These are phyloP conservation scores for Xylaria flabelliformis DNA, from an alignment of 495 filamentous ascomycete species.

Conservation along the genomic window DNA sequence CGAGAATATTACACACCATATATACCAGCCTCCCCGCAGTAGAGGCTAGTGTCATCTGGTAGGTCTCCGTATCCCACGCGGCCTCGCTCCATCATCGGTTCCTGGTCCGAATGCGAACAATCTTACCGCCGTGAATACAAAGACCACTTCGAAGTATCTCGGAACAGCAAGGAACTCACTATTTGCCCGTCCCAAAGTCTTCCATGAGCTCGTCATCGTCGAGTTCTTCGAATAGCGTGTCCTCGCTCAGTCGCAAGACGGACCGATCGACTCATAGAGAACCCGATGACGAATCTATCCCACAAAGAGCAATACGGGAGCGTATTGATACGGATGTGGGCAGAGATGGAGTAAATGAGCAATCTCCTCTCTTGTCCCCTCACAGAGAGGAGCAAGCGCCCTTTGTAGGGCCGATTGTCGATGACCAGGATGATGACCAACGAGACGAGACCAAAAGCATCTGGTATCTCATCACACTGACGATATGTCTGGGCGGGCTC, in stretches of 20 bases:
- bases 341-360: conserved; percentile 54
- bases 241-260: conserved; percentile 33
- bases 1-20: neutral
- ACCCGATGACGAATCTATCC: conserved; percentile 27
- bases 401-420: conserved; percentile 44
- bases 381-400: conserved; percentile 47
- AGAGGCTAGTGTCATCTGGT: neutral
- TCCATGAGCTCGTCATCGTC: conserved; percentile 42
- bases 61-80: neutral
- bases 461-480: conserved; percentile 84
- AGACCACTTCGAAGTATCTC: neutral
- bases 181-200: neutral
- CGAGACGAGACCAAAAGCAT: conserved; percentile 71
- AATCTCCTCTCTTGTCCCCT: conserved; percentile 65
- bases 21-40: neutral
- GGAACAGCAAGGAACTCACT: conserved; percentile 9
- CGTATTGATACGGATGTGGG: conserved; percentile 27
- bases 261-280: conserved; percentile 25
- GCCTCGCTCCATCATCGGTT: neutral
- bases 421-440: conserved; percentile 46
- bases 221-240: conserved; percentile 31
- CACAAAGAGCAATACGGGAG: conserved; percentile 33
- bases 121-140: neutral
- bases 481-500: conserved; percentile 81
- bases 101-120: neutral